Percentiles rank a stretch among this genome's conserved stretches.
Conservation (phyloP, 768 basidiomycete species). For the Pisolithus microcarpus region DNA sequence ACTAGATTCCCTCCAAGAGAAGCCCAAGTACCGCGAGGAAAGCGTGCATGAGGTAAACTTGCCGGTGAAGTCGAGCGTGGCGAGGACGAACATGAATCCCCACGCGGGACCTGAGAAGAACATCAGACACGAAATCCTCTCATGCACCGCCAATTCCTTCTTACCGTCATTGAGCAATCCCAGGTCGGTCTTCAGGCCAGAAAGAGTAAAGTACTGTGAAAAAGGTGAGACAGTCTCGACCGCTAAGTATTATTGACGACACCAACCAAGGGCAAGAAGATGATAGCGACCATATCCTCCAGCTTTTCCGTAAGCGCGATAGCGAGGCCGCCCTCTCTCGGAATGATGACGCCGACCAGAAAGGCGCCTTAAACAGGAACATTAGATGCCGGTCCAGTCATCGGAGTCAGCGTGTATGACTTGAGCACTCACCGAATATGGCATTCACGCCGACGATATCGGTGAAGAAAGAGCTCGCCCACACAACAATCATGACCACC, state of each 20-base stretch:
- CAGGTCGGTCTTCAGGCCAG: constrained; percentile 88
- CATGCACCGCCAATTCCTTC: background rate
- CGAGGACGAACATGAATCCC: constrained; percentile 81
- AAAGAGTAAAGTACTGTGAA: constrained; percentile 81
- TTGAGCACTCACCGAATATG: constrained; percentile 60
- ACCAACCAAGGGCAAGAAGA: constrained; percentile 80
- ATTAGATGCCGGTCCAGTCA: background rate
- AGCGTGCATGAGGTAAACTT: constrained; percentile 83
- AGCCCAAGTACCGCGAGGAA: constrained; percentile 63
- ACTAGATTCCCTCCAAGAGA: constrained; percentile 72
- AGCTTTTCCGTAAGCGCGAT: constrained; percentile 86
- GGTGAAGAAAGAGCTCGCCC: constrained; percentile 87
- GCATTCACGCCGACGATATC: constrained; percentile 93
- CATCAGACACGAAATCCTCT: background rate
- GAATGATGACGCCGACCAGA: constrained; percentile 73
- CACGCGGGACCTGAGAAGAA: constrained; percentile 58
- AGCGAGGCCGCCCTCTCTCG: constrained; percentile 80
- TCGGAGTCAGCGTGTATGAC: background rate
- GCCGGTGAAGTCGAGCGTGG: constrained; percentile 69
- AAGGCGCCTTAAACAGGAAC: constrained; percentile 55
- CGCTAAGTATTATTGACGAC: background rate
- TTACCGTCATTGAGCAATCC: constrained; percentile 72
- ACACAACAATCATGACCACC: constrained; percentile 67
- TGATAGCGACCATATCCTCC: constrained; percentile 88
- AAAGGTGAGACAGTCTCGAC: background rate